Conservation (phyloP, 805 yeast species). For the Nakazawaea ambrosiae region DNA sequence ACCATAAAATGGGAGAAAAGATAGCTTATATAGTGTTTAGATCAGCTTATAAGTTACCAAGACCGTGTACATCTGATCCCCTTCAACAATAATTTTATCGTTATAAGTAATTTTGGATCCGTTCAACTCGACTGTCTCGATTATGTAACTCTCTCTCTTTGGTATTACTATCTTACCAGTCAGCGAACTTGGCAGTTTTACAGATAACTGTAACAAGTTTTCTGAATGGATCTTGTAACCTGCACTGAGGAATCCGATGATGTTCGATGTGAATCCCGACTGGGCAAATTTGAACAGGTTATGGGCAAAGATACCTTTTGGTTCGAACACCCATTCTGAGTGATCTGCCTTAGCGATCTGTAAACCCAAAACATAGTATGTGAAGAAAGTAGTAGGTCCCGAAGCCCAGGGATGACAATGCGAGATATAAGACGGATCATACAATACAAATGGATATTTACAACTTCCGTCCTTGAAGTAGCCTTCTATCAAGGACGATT, state of each 20-base stretch:
- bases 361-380: slow-evolving; percentile 10
- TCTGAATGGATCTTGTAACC: slow-evolving; percentile 11
- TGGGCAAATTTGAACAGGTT: slow-evolving; percentile 7
- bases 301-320: slow-evolving; percentile 10
- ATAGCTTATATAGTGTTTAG: too few relatives aligned
- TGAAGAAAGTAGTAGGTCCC: slow-evolving; percentile 11
- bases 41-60: too few relatives aligned
- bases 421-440: slow-evolving; percentile 12
- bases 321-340: slow-evolving; percentile 6
- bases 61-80: too few relatives aligned
- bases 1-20: slow-evolving; percentile 67
- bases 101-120: too few relatives aligned
- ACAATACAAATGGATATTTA: slow-evolving; percentile 11
- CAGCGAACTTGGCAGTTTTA: not conserved
- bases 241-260: slow-evolving; percentile 9
- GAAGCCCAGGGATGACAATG: slow-evolving; percentile 12
- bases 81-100: too few relatives aligned
- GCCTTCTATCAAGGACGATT: slow-evolving; percentile 12
- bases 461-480: slow-evolving; percentile 12
- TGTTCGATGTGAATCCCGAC: slow-evolving; percentile 11
- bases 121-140: too few relatives aligned
- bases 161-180: not conserved
- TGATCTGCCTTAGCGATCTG: slow-evolving; percentile 6
- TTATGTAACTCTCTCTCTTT: too few relatives aligned
- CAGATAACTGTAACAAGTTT: not conserved